Evolutionary conservation across 257 asterid genomes (phyloP), one percentile per base, ranked within the genome.

Genomic region (Gynochthodes officinalis): DNA sequence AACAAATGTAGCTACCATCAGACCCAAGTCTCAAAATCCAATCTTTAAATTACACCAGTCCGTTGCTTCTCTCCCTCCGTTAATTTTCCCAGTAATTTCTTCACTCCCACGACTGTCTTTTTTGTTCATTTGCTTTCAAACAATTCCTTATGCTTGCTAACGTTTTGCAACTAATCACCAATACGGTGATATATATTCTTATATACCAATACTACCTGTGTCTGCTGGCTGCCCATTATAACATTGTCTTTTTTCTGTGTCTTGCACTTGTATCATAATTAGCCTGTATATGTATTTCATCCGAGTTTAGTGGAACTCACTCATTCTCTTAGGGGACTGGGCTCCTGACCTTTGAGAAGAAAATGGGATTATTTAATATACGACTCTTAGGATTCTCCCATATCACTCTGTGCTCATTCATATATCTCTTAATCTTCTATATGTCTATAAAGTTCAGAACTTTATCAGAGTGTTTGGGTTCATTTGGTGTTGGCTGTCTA

Each of bases 11-110:
- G 13, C 18, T 63, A 35, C 67, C 46, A 62, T 4, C 27, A 32
- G 32, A 30, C 7, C 37, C 65, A 73, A 75, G 71, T 65, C 71
- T 30, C 79, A 60, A 48, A 80, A 79, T 74, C 64, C 77, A 2
- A 72, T 86, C 61, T 72, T 82, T 75, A 86, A 78, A 77, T 82
- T 88, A 55, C 90, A 80, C 39, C 88, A 81, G 37, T 77, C 93
- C 50, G 39, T 87, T 58, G 75, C 79, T 74, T 83, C 90, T 70
- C 76, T 81, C 30, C 94, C 98, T 58, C 82, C 89, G 55, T 43
- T 83, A 70, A 68, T 73, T 67, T 80, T 74, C 79, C 75, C 87
- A 84, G 98, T 93, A 84, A 82, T 59, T 53, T 50, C 59, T 57
- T 49, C 63, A 42, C 30, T 67, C 30, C 19, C 60, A 0, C 30